Base-by-base conservation (phyloP, 139 green algal species). In the Micractinium conductrix region DNA sequence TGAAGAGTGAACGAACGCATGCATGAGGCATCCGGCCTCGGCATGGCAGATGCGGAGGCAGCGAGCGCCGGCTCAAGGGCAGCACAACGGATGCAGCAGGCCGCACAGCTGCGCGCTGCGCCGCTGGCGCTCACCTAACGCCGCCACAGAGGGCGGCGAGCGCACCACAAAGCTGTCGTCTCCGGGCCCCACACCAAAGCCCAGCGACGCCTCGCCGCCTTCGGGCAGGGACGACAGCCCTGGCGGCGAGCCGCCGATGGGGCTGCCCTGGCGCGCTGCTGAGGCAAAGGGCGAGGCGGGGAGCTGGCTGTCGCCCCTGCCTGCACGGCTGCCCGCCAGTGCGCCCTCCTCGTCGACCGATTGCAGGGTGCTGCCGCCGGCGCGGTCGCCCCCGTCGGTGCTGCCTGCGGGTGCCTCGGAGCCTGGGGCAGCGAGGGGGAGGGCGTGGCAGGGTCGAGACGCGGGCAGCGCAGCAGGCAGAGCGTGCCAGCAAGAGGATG, bases 341-440 rank as follows among this genome's bases (percentile, higher is more conserved):
- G 48, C 30, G 6, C 19, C 74, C 43, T 82, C 55, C 55, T 82
- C 76, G 19, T 71, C 55, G 30, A 82, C 19, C 2, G 76, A 67
- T 4, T 58, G 33, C 58, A 82, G 53, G 33, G 70, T n/a, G 42
- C 35, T 40, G 42, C 43, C 42, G 70, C 45, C 70, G n/a, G 6
- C 16, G 24, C 42, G 43, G 22, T 28, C 14, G 65, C 33, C 9
- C 65, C 65, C 33, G 65, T 10, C 65, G 65, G 33, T 12, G 65
- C 65, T 43, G 65, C n/a, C 33, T 44, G n/a, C 9, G 5, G 7
- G 10, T 8, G 28, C 65, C 43, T 33, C 65, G 28, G 65, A 17
- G 65, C 14, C 1, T 2, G 0, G 26, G 28, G 8, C 63, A 70
- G 63, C 14, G 65, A 33, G 10, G 65, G 17, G 35, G 33, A 44